Base-by-base conservation (phyloP, 2,329 filamentous ascomycete species). In the Cladosporium velox region DNA sequence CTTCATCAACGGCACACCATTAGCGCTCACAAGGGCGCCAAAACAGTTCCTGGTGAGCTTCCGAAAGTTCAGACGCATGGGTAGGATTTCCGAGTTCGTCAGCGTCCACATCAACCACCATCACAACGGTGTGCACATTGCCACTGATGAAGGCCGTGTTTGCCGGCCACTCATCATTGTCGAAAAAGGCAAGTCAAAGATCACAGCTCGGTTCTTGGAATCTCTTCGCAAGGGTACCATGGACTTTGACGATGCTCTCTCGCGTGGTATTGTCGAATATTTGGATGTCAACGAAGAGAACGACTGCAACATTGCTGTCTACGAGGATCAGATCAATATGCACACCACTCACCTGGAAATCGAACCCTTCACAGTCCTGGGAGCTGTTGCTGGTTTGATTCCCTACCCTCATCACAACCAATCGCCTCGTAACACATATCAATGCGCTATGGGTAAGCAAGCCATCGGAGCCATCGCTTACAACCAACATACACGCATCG, bases 401-500 rank as follows among this genome's bases (percentile, higher is more conserved):
- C 95, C 95, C 4, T 99, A 98, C 75, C 95, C 95, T 10, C 95
- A 99, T 78, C 95, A 99, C 83, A 99, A 99, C 79, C 95, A 99
- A 78, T 99, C 96, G 18, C 95, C 95, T 11, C 87, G 95, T 85
- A 99, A 99, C 77, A 99, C 95, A 0, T 99, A 99, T 76, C 93
- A 98, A 84, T 97, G 94, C 81, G 95, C 95, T 80, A 99, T 99
- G 95, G 95, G 95, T 86, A 99, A 99, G 82, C 95, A 99, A 90
- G 95, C 95, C 47, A 98, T 99, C 77, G 95, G 95, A 38, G 93
- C 94, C 38, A 98, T 99, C 76, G 95, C 94, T 18, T 96, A 97
- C 76, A 99, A 99, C 76, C 95, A 99, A 78, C 97, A 97, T 81
- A 91, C 94, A 73, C 90, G 95, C 65, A 97, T 99, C 77, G 95